Evolutionary conservation across 768 basidiomycete species (phyloP), one percentile per base, ranked within the genome.

Genomic region (Pleurotus pulmonarius): DNA sequence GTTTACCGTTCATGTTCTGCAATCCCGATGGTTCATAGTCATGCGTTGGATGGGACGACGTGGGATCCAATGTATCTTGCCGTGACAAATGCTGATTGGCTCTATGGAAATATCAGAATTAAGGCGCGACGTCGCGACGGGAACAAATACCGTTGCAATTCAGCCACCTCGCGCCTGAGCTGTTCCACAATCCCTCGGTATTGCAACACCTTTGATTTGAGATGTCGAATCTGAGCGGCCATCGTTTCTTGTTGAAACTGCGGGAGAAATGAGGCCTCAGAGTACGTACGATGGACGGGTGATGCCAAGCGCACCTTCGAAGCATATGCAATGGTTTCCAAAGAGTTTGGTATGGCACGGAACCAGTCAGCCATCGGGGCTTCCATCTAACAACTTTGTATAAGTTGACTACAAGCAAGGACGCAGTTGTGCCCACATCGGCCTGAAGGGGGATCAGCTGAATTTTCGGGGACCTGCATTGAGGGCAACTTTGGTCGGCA

Each of bases 331-430:
- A 88, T 69, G 22, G 77, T 67, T 64, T 93, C 90, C 25, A 92
- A 69, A 2, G 81, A 71, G 55, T 74, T 70, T 6, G 88, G 83
- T 25, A 87, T 69, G 34, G 83, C 79, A 8, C 77, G 76, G 71
- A 93, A 93, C 90, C 90, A 92, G 26, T 86, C 80, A 9, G 85
- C 83, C 88, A 93, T 91, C 0, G 91, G 90, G 1, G 79, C 71
- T 7, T 88, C 88, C 80, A 93, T 80, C 91, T 93, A 62, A 20
- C 49, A 57, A 25, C 4, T 34, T 3, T 34, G 29, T 3, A 11
- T 34, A 34, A 34, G 29, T 34, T 34, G 29, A 34, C 29, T 34
- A 11, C 29, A 34, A 34, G 8, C 29, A 9, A 34, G 29, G 29
- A 11, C 29, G 7, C 11, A 34, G 9, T 34, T 34, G 29, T 34